Percentiles rank a stretch among this genome's conserved stretches.
phyloP scores from a whole-genome alignment of 148 eudicot genomes.

The Polygonum aviculare region DNA sequence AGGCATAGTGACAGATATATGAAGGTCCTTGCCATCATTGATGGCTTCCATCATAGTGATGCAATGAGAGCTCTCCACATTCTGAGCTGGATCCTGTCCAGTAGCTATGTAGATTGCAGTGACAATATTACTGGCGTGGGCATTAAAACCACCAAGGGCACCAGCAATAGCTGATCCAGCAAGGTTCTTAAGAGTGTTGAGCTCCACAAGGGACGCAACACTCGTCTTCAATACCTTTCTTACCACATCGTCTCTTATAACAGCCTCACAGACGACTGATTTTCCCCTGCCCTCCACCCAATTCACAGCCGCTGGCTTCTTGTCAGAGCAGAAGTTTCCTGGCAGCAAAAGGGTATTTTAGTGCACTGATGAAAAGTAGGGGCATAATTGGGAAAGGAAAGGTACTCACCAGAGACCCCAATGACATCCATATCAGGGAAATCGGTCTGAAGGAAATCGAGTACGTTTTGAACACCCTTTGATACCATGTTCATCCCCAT shows the following conservation, averaged over 20 bases:
- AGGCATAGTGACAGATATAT: constrained; percentile 60
- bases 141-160: constrained; percentile 53
- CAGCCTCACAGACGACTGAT: constrained; percentile 59
- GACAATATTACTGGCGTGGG: constrained; percentile 56
- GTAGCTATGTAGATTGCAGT: constrained; percentile 54
- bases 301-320: constrained; percentile 57
- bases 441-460: constrained; percentile 29
- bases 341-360: neutral
- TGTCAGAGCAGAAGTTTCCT: constrained; percentile 63
- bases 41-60: constrained; percentile 59
- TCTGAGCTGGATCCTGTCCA: constrained; percentile 63
- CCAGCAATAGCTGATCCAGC: constrained; percentile 60
- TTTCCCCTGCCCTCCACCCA: constrained; percentile 66
- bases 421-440: constrained; percentile 39
- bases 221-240: constrained; percentile 39
- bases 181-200: constrained; percentile 56
- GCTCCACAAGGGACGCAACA: constrained; percentile 41
- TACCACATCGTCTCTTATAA: constrained; percentile 41
- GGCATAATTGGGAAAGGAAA: neutral
- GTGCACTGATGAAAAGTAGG: neutral
- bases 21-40: constrained; percentile 48
- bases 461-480: constrained; percentile 35
- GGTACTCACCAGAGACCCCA: constrained; percentile 28
- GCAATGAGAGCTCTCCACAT: constrained; percentile 56
- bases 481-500: constrained; percentile 50